These are phyloP conservation scores for Hymenoscyphus linearis DNA, from an alignment of 2,329 filamentous ascomycete genomes.

Conservation along the genomic window DNA sequence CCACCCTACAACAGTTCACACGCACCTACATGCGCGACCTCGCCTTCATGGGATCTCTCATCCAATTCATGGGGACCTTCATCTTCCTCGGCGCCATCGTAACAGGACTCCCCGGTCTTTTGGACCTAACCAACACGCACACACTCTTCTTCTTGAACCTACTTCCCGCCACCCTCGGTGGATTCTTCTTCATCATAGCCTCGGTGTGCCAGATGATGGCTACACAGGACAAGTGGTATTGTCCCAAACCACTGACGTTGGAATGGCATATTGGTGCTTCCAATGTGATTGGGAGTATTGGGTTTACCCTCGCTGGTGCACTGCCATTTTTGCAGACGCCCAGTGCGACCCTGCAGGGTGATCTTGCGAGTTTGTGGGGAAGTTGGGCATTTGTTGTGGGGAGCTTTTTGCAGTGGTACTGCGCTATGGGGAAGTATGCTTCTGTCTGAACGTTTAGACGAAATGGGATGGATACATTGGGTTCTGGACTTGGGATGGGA, in stretches of 20 bases:
- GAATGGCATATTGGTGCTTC: conserved; percentile 19
- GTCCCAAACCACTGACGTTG: conserved; percentile 5
- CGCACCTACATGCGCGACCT: conserved; percentile 12
- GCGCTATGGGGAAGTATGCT: conserved; percentile 17
- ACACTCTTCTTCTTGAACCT: conserved; percentile 15
- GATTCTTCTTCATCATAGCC: conserved; percentile 17
- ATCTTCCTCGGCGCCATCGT: conserved; percentile 22
- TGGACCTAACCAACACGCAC: conserved; percentile 12
- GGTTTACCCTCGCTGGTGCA: conserved; percentile 19
- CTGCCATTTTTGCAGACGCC: conserved; percentile 13
- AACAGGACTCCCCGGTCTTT: conserved; percentile 16
- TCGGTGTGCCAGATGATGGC: conserved; percentile 12
- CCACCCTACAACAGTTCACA: conserved; percentile 12
- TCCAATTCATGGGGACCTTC: conserved; percentile 19
- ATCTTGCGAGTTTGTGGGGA: conserved; percentile 19
- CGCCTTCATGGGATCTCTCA: conserved; percentile 11
- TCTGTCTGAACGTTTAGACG: neutral
- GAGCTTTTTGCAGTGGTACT: conserved; percentile 22
- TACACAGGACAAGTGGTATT: conserved; percentile 17
- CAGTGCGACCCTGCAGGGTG: conserved; percentile 9
- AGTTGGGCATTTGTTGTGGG: conserved; percentile 22
- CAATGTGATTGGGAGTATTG: conserved; percentile 18
- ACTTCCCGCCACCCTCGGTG: conserved; percentile 20
- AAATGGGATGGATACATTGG: neutral
- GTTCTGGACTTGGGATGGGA: neutral